Evolutionary conservation across 1,284 basidiomycete genomes (phyloP), one percentile per base, ranked within the genome.

Genomic region (Trichosporon sp.): DNA sequence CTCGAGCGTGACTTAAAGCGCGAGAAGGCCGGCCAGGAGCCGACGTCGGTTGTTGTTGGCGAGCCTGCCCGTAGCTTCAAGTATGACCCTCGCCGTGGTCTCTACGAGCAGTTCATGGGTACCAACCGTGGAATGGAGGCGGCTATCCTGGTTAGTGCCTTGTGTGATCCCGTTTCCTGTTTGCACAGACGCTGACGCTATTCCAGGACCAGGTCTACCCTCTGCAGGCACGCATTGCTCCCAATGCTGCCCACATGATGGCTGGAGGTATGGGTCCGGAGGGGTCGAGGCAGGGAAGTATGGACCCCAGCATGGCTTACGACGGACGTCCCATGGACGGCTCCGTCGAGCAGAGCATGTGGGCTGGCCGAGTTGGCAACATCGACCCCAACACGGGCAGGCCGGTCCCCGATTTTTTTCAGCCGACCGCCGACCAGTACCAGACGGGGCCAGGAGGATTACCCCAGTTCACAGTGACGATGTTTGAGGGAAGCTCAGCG

Each of bases 1-100:
- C 87, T 96, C 47, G 93, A 96, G 81, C 90, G 93, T 64, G 93
- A 96, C 80, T 87, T 95, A 68, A 95, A 95, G 84, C 88, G 93
- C 53, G 93, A 95, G 82, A 95, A 94, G 83, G 90, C 91, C 85
- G 90, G 91, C 0, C 85, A 89, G 64, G 92, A 93, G 77, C 87
- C 93, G 0, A 95, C 93, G 1, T 95, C 93, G 2, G 83, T 87
- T 62, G 85, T 90, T 34, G 82, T 86, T 7, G 89, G 91, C 68
- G 93, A 95, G 83, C 93, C 93, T 4, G 93, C 93, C 4, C 72
- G 79, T 29, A 83, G 81, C 62, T 85, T 85, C 73, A 76, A 75
- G 81, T 95, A 95, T 80, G 93, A 95, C 77, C 88, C 91, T 11
- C 91, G 90, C 76, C 87, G 90, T 68, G 89, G 89, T 71, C 86